Evolutionary conservation across 2,329 filamentous ascomycete species (phyloP), one percentile per base, ranked within the genome.

Genomic region (Seiridium unicorne): DNA sequence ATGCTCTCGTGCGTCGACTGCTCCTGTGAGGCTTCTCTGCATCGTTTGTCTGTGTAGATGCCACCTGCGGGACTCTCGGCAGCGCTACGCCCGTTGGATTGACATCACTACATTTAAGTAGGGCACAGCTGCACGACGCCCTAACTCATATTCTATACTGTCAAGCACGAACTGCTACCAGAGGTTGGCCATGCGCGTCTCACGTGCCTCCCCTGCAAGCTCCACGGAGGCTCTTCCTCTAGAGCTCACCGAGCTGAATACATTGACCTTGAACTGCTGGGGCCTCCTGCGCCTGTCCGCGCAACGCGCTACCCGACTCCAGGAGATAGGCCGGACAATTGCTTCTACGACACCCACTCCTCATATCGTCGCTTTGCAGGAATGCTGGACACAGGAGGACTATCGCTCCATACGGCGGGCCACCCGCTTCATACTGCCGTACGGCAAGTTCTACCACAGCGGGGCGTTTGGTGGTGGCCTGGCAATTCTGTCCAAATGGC

Each of bases 221-320:
- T 9, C n/a, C 5, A 51, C 51, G 47, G 55, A 58, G n/a, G 73
- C 11, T 18, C 67, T 70, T 65, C 85, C 83, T 18, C 77, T 77
- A 38, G 83, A 88, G 60, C 84, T 98, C 18, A 78, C 77, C 38
- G 83, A 88, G 60, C 84, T 98, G 72, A 89, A 90, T 70, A 82
- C 98, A 66, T 79, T 97, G 65, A 95, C 92, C 4, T 86, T 97
- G 73, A 99, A 99, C 77, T 97, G 93, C 85, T 98, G 95, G 94
- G 95, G 95, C 56, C 87, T 98, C 63, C 94, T 96, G 70, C 92
- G 87, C 78, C 83, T 98, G 70, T 89, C 93, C 56, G 88, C 89
- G 65, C 85, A 91, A 66, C 91, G 93, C 66, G 80, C 84, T 65
- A 89, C 90, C 68, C 91, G 95, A 48, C 84, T 98, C 55, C 76